Evolutionary conservation across 106 monocot species (phyloP).

Genomic region (Ottelia alismoides): DNA sequence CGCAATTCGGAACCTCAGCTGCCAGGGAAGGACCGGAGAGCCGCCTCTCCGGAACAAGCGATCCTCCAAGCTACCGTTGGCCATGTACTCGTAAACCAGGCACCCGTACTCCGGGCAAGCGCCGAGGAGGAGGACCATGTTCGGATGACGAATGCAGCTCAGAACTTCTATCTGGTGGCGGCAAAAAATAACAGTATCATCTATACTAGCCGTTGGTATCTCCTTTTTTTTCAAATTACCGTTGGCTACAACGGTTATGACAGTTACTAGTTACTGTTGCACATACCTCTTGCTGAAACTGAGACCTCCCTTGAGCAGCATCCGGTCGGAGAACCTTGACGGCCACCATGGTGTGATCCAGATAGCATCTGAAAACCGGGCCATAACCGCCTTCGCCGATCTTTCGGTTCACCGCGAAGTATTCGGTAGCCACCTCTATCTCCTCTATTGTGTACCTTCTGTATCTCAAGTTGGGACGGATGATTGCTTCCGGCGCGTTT

Average conservation of each 20-base stretch:
- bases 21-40: constrained; percentile 33
- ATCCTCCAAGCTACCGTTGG: constrained; percentile 50
- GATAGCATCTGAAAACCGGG: constrained; percentile 39
- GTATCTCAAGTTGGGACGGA: constrained; percentile 20
- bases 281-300: constrained; percentile 72
- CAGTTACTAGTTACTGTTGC: too few relatives aligned
- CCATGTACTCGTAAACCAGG: constrained; percentile 48
- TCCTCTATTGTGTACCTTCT: constrained; percentile 71
- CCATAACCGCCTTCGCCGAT: constrained; percentile 74
- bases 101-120: constrained; percentile 54
- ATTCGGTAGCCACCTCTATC: constrained; percentile 58
- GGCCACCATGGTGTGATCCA: constrained; percentile 60
- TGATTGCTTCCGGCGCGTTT: constrained; percentile 6
- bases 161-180: too few relatives aligned
- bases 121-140: constrained; percentile 50
- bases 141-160: constrained; percentile 48
- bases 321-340: constrained; percentile 56
- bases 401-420: constrained; percentile 37
- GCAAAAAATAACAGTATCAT: too few relatives aligned
- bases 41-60: constrained; percentile 35
- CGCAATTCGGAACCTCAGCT: constrained; percentile 38
- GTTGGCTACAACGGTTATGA: too few relatives aligned
- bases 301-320: constrained; percentile 51
- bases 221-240: too few relatives aligned
- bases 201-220: too few relatives aligned